Conservation (phyloP, 2,329 filamentous ascomycete species). For the Botrytis byssoidea region DNA sequence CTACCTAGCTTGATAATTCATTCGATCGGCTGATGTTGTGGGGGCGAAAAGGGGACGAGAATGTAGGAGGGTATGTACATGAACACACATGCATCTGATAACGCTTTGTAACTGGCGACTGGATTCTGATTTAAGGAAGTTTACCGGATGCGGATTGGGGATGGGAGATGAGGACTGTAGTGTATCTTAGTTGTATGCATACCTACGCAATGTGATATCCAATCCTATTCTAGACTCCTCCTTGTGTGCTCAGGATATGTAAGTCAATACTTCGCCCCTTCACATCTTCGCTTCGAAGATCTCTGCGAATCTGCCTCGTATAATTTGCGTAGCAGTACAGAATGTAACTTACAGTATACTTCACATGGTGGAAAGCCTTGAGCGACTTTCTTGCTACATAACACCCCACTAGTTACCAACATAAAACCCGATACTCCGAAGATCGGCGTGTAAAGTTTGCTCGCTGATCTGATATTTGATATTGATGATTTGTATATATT, state of each 20-base stretch:
- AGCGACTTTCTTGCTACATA: not conserved
- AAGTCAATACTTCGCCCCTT: not conserved
- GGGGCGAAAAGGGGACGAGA: conserved; percentile 5
- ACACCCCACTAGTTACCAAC: not conserved
- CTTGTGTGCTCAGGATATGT: not conserved
- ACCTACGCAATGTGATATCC: not conserved
- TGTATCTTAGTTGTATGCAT: not conserved
- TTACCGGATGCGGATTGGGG: not conserved
- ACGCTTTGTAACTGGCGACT: not conserved
- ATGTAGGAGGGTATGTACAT: not conserved
- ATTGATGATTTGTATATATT: not conserved
- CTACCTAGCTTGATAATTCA: not conserved
- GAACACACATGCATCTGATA: not conserved
- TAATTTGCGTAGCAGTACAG: not conserved
- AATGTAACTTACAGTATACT: not conserved
- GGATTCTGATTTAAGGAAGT: not conserved
- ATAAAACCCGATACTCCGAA: not conserved
- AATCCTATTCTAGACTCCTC: not conserved
- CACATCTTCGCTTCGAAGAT: not conserved
- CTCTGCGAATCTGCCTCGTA: not conserved
- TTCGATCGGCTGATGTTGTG: not conserved
- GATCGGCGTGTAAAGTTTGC: not conserved
- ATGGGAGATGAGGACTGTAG: not conserved
- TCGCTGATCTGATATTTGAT: not conserved
- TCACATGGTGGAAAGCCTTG: not conserved